phyloP scores from a whole-genome alignment of 345 rosid genomes.

The Linum lewisii region DNA sequence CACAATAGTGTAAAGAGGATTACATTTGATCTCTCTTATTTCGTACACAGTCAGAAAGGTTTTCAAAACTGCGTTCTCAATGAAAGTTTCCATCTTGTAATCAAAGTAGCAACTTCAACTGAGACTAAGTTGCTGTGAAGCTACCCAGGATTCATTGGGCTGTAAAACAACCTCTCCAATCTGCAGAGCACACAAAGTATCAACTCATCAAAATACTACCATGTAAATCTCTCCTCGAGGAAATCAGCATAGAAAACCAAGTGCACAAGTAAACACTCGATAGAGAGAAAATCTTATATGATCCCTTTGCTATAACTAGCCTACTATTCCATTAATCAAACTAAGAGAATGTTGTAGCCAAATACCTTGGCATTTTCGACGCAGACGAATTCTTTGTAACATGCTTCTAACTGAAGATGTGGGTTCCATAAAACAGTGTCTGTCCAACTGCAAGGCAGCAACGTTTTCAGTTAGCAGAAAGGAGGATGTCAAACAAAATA shows the following conservation, averaged over 20 bases:
- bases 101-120: constrained; percentile 10
- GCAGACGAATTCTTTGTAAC: constrained; percentile 79
- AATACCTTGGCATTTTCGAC: constrained; percentile 90
- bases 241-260: too few relatives aligned
- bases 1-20: too few relatives aligned
- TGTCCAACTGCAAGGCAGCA: constrained; percentile 58
- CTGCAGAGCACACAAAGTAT: constrained; percentile 30
- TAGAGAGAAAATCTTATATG: too few relatives aligned
- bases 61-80: too few relatives aligned
- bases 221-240: too few relatives aligned
- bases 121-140: constrained; percentile 62
- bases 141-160: constrained; percentile 74
- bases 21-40: too few relatives aligned
- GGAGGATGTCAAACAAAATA: too few relatives aligned
- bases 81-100: too few relatives aligned
- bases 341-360: too few relatives aligned
- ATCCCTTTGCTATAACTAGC: neutral
- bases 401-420: constrained; percentile 85
- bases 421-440: constrained; percentile 95
- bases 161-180: constrained; percentile 64
- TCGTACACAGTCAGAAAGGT: too few relatives aligned
- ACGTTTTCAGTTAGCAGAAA: constrained; percentile 10
- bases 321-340: too few relatives aligned
- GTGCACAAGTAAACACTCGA: too few relatives aligned
- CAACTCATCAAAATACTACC: neutral